phyloP scores from a whole-genome alignment of 2,329 filamentous ascomycete genomes.

The Lizonia empirigonia region DNA sequence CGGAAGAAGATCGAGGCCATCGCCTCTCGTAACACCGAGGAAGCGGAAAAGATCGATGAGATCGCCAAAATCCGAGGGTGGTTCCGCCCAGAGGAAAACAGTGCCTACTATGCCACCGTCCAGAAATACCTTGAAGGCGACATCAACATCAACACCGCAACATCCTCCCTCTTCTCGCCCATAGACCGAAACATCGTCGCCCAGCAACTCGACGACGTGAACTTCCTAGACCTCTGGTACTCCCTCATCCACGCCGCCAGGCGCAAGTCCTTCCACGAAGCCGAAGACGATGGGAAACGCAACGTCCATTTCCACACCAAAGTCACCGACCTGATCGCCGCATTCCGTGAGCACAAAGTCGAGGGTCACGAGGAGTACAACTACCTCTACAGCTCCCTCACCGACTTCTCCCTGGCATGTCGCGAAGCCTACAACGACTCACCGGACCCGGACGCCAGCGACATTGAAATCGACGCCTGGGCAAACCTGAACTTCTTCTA shows the following conservation, averaged over 20 bases:
- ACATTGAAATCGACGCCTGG: constrained; percentile 37
- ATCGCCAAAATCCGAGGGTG: constrained; percentile 40
- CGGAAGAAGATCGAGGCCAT: constrained; percentile 25
- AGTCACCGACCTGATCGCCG: constrained; percentile 29
- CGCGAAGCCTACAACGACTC: constrained; percentile 41
- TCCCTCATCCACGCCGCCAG: constrained; percentile 41
- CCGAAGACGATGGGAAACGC: not conserved
- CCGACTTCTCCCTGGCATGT: constrained; percentile 30
- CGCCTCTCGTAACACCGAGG: constrained; percentile 21
- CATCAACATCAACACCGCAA: constrained; percentile 20
- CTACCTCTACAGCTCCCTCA: constrained; percentile 27
- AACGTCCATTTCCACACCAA: constrained; percentile 18
- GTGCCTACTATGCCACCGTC: constrained; percentile 27
- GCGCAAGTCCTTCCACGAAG: constrained; percentile 24
- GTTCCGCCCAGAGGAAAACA: constrained; percentile 35
- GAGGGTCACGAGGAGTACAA: constrained; percentile 26
- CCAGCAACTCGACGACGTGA: constrained; percentile 23
- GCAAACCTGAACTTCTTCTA: constrained; percentile 43
- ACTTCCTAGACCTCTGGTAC: constrained; percentile 38
- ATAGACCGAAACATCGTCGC: constrained; percentile 36
- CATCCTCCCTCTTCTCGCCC: constrained; percentile 26
- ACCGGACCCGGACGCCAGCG: constrained; percentile 26
- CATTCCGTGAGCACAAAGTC: constrained; percentile 34
- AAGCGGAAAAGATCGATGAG: constrained; percentile 34
- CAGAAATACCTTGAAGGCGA: constrained; percentile 31